These are phyloP conservation scores for Protomyces inouyei DNA, from an alignment of 1,139 yeast species.

Conservation along the genomic window DNA sequence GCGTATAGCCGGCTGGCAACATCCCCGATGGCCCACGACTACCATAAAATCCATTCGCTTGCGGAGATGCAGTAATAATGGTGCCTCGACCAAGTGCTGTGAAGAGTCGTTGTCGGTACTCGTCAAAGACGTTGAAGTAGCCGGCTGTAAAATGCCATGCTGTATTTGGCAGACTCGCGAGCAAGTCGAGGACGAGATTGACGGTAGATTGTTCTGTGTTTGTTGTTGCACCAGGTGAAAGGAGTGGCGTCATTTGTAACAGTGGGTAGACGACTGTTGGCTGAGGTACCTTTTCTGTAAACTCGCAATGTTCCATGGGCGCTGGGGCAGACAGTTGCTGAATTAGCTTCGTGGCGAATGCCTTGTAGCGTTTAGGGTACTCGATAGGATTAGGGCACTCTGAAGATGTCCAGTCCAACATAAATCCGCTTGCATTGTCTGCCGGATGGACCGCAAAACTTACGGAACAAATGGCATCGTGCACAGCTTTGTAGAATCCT, in stretches of 20 bases:
- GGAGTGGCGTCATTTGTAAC: constrained; percentile 82
- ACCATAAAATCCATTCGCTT: constrained; percentile 87
- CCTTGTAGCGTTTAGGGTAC: constrained; percentile 54
- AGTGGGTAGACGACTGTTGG: constrained; percentile 69
- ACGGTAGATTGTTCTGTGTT: constrained; percentile 75
- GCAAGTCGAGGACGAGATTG: constrained; percentile 37
- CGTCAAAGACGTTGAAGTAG: constrained; percentile 84
- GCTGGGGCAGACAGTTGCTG: constrained; percentile 44
- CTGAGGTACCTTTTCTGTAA: constrained; percentile 21
- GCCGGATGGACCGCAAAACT: constrained; percentile 58
- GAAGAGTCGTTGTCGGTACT: constrained; percentile 58
- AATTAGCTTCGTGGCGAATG: constrained; percentile 55
- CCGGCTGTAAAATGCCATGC: constrained; percentile 95
- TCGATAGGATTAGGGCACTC: constrained; percentile 66
- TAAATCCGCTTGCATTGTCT: background rate
- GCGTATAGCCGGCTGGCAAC: constrained; percentile 81
- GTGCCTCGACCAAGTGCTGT: constrained; percentile 59
- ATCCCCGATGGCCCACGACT: constrained; percentile 77
- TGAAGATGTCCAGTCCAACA: constrained; percentile 57
- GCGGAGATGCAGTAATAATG: constrained; percentile 54
- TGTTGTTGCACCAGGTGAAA: constrained; percentile 46
- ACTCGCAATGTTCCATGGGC: constrained; percentile 26
- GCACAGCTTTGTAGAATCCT: constrained; percentile 68
- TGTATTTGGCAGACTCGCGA: constrained; percentile 55
- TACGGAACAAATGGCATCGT: constrained; percentile 58